phyloP scores from a whole-genome alignment of 768 basidiomycete genomes.

The Xanthoconium stramineum region DNA sequence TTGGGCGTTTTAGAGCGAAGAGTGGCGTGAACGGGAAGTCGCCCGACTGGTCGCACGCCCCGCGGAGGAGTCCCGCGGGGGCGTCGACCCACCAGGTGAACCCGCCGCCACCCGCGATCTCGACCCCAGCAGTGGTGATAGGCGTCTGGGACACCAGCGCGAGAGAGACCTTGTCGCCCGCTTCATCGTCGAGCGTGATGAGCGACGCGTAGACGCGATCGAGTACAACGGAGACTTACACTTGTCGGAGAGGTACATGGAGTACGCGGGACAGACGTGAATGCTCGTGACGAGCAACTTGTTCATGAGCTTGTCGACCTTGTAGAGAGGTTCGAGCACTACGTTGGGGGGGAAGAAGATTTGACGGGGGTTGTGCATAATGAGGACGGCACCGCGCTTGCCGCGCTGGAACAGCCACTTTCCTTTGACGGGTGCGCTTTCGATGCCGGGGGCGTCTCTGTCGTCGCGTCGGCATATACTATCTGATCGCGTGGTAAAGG shows the following conservation, averaged over 20 bases:
- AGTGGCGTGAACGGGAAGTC: slow-evolving; percentile 19
- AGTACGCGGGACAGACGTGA: slow-evolving; percentile 29
- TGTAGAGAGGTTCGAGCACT: slow-evolving; percentile 26
- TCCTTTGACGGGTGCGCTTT: slow-evolving; percentile 28
- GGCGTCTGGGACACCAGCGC: slow-evolving; percentile 18
- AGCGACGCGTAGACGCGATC: not conserved
- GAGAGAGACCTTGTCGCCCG: slow-evolving; percentile 19
- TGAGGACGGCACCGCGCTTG: slow-evolving; percentile 30
- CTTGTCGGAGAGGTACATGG: slow-evolving; percentile 32
- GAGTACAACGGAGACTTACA: slow-evolving; percentile 2
- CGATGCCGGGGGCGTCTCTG: slow-evolving; percentile 19
- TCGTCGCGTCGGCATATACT: not conserved
- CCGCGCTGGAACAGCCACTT: slow-evolving; percentile 29
- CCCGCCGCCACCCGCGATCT: not conserved
- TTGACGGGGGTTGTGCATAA: slow-evolving; percentile 30
- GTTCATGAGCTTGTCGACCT: slow-evolving; percentile 23
- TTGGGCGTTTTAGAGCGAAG: slow-evolving; percentile 16
- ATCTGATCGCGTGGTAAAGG: not conserved
- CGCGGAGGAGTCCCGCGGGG: slow-evolving; percentile 17
- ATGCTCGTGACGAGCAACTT: slow-evolving; percentile 33
- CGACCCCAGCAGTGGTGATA: not conserved
- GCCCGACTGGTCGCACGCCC: slow-evolving; percentile 16
- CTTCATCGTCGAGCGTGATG: slow-evolving; percentile 5
- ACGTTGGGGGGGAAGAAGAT: slow-evolving; percentile 16
- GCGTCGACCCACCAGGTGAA: slow-evolving; percentile 21